A percentile compares a stretch with the other conserved stretches of the same genome.
Conservation (phyloP, 2,329 filamentous ascomycete genomes). For the Cordyceps cicadae region DNA sequence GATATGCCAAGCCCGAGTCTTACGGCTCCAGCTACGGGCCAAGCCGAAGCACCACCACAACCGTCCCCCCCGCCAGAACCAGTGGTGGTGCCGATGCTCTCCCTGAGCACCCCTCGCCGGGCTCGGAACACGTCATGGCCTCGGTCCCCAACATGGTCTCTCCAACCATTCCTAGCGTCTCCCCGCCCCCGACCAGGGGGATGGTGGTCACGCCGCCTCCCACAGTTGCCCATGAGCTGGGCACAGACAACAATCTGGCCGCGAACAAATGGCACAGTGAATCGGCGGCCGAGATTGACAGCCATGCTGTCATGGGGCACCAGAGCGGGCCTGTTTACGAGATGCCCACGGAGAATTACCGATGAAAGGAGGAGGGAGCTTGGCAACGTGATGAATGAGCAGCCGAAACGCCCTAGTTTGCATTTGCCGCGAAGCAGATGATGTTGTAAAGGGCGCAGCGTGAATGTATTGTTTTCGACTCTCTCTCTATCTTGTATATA, state of each 20-base stretch:
- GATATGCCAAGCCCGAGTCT: conserved; percentile 30
- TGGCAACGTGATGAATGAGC: background rate
- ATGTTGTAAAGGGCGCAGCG: conserved; percentile 18
- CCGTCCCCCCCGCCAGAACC: background rate
- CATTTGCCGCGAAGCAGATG: conserved; percentile 1
- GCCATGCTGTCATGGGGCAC: conserved; percentile 25
- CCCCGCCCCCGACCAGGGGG: background rate
- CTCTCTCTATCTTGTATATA: conserved; percentile 9
- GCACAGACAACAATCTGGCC: conserved; percentile 22
- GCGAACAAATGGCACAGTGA: conserved; percentile 27
- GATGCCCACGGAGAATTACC: conserved; percentile 33
- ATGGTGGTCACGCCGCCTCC: background rate
- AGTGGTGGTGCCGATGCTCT: conserved; percentile 16
- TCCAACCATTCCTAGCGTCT: background rate
- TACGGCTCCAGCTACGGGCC: conserved; percentile 24
- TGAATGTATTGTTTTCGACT: conserved; percentile 10
- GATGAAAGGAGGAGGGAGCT: conserved; percentile 18
- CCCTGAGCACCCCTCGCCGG: conserved; percentile 21
- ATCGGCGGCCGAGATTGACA: conserved; percentile 32
- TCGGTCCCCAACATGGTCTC: background rate
- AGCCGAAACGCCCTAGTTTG: background rate
- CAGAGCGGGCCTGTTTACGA: conserved; percentile 32
- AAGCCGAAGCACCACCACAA: conserved; percentile 16
- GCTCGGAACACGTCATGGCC: conserved; percentile 15
- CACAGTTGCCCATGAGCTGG: conserved; percentile 28